Evolutionary conservation across 441 rosid genomes (phyloP), one percentile per base, ranked within the genome.

Genomic region (Kokia cookei): DNA sequence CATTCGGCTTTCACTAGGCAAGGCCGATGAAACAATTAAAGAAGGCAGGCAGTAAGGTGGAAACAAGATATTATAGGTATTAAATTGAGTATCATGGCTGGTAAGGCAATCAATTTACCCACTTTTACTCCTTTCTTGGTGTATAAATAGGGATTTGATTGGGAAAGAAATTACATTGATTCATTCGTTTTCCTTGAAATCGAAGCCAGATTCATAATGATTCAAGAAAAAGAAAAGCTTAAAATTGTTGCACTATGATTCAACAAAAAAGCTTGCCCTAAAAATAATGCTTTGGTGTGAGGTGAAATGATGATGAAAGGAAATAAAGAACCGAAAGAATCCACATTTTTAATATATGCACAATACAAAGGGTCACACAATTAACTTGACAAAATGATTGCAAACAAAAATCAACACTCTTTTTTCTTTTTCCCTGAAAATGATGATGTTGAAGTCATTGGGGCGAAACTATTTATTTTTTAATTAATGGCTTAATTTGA

Each of bases 291-390:
- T 63, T 24, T 8, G 37, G 37, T 32, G 7, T 54, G 60, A 50
- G 26, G 63, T n/a, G 74, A 61, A 27, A 73, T 74, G 82, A 76
- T 29, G 29, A 47, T 66, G 48, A 8, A 12, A 2, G 24, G 15
- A 29, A 80, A 82, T 32, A 53, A 72, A 77, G 78, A 80, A 85
- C 85, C 85, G 80, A 84, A 84, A 85, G 72, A 70, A 24, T 63
- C 77, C 78, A 51, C 24, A 73, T 42, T 42, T 64, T 40, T 0
- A 53, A 8, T 54, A 5, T 51, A 0, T 2, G 11, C 55, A 66
- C 55, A 73, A 26, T 57, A 17, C 11, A 53, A 7, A 29, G 58
- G 61, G 81, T 66, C 64, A 50, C 53, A 67, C 50, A 3, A 48
- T 62, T 29, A 42, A 10, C 2, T 27, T 14, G 57, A 32, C 24